A percentile compares a stretch with the other conserved stretches of the same genome.
These are phyloP conservation scores for Cardamine chenopodiifolia DNA, from an alignment of 345 rosid genomes.

Conservation along the genomic window DNA sequence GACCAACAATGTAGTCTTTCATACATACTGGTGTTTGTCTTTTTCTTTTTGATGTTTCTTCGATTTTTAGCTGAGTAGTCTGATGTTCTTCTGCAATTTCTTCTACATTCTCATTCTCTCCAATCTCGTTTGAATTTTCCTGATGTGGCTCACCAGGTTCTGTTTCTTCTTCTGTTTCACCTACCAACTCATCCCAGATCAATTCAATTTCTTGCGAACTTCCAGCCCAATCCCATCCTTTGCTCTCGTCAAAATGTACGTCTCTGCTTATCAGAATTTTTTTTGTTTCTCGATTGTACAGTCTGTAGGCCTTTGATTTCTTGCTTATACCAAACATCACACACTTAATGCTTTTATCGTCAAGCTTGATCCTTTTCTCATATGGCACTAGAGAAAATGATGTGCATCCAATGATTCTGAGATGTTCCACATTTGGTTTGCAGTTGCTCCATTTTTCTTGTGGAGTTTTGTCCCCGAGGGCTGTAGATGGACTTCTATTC, in stretches of 20 bases:
- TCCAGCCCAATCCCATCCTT: not conserved
- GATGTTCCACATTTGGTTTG: not conserved
- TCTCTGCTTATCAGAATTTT: not conserved
- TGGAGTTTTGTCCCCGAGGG: not conserved
- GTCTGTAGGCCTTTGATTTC: not conserved
- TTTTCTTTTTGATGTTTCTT: not conserved
- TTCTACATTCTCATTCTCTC: no score
- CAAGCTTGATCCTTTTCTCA: not conserved
- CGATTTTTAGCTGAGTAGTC: no score
- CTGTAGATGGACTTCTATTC: not conserved
- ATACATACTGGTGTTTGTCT: not conserved
- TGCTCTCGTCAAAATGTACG: not conserved
- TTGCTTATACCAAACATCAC: not conserved
- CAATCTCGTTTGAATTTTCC: no score
- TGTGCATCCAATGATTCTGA: not conserved
- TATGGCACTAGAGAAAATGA: rapidly evolving
- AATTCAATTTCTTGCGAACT: no score
- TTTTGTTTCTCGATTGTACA: not conserved
- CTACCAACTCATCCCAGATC: no score
- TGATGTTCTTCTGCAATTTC: no score
- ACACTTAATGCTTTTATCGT: not conserved
- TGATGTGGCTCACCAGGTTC: no score
- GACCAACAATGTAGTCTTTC: not conserved
- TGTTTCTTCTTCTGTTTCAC: no score
- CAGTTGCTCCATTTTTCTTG: not conserved